Conservation (phyloP, 2,329 filamentous ascomycete genomes). For the Trichophyton rubrum region DNA sequence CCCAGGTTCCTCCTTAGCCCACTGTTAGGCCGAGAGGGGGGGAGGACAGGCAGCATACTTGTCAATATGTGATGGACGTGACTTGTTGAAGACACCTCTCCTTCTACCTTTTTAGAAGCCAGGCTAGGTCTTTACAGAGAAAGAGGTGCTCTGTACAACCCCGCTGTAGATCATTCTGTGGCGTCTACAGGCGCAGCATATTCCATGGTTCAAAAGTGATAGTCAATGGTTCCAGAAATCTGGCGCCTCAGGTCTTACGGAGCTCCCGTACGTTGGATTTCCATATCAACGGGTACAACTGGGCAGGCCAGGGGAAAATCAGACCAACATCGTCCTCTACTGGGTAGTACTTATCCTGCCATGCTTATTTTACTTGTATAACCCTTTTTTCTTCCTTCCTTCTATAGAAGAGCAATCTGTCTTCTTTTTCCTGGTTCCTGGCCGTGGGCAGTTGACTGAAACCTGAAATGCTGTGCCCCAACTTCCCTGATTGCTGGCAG, state of each 20-base stretch:
- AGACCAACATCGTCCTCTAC: background rate
- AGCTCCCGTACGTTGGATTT: background rate
- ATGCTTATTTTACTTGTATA: background rate
- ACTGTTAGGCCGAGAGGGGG: background rate
- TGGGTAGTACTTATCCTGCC: background rate
- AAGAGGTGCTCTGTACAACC: background rate
- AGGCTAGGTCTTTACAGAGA: background rate
- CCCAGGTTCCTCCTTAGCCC: background rate
- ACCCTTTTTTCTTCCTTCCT: background rate
- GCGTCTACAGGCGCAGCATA: background rate
- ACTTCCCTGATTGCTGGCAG: background rate
- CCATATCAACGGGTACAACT: background rate
- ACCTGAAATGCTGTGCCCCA: background rate
- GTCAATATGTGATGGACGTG: background rate
- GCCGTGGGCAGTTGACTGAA: background rate
- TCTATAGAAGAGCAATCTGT: background rate
- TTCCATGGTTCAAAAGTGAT: background rate
- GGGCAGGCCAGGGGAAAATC: conserved; percentile 1
- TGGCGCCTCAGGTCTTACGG: background rate
- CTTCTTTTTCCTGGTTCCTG: background rate
- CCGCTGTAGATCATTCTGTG: conserved; percentile 4
- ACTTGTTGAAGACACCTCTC: no score
- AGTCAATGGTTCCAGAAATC: conserved; percentile 3
- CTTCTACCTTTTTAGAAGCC: background rate
- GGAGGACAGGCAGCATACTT: no score